A percentile compares a stretch with the other conserved stretches of the same genome.
Conservation (phyloP, 225 moss, liverwort and hornwort genomes). For the Physcomitrium patens region DNA sequence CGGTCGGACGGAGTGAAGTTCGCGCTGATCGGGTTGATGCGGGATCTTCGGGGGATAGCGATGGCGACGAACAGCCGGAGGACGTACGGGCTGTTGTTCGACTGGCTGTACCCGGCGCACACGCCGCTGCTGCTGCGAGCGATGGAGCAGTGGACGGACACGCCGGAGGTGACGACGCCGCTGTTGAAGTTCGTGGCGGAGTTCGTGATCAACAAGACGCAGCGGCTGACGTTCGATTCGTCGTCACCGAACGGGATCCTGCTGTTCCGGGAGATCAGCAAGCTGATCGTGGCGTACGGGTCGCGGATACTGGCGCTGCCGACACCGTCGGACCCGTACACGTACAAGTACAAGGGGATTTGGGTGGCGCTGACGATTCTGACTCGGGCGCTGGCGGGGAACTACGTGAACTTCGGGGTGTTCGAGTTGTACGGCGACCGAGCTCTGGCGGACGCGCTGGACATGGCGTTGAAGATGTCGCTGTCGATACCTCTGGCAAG, state of each 20-base stretch:
- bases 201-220: slow-evolving; percentile 67
- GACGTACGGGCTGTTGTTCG: slow-evolving; percentile 63
- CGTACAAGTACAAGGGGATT: slow-evolving; percentile 72
- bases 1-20: slow-evolving; percentile 62
- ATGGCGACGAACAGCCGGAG: slow-evolving; percentile 72
- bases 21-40: slow-evolving; percentile 71
- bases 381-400: slow-evolving; percentile 65
- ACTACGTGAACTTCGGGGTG: slow-evolving; percentile 73
- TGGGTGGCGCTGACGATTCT: slow-evolving; percentile 71
- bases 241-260: slow-evolving; percentile 69
- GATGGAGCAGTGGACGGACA: slow-evolving; percentile 72
- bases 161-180: slow-evolving; percentile 65
- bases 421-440: slow-evolving; percentile 72
- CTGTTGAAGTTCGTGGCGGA: slow-evolving; percentile 69
- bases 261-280: slow-evolving; percentile 63
- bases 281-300: slow-evolving; percentile 64
- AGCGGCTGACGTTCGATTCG: slow-evolving; percentile 64
- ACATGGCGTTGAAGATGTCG: slow-evolving; percentile 73
- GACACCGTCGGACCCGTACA: slow-evolving; percentile 63
- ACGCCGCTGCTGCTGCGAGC: slow-evolving; percentile 60
- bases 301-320: slow-evolving; percentile 60
- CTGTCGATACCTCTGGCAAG: slow-evolving; percentile 60
- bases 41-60: slow-evolving; percentile 70
- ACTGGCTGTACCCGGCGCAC: slow-evolving; percentile 69
- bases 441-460: slow-evolving; percentile 61